A percentile compares a stretch with the other conserved stretches of the same genome.
These are phyloP conservation scores for Stachybotrys chlorohalonatus DNA, from an alignment of 2,329 filamentous ascomycete genomes.

Conservation along the genomic window DNA sequence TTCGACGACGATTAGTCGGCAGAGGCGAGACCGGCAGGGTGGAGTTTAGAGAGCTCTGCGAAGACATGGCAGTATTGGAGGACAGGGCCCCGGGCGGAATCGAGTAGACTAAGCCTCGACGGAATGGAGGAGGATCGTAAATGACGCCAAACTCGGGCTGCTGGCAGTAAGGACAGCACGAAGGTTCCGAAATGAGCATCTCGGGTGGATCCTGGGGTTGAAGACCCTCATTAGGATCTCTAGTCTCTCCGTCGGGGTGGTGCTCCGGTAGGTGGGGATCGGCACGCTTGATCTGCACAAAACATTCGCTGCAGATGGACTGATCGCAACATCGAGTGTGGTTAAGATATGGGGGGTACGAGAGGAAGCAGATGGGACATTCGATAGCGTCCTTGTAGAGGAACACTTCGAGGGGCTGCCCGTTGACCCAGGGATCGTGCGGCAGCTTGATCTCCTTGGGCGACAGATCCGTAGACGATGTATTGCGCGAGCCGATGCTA, in stretches of 20 bases:
- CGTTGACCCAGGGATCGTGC: conserved; percentile 80
- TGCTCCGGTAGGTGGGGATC: conserved; percentile 88
- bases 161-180: conserved; percentile 89
- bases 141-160: conserved; percentile 95
- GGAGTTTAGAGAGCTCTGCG: conserved; percentile 69
- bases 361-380: conserved; percentile 94
- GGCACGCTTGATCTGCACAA: conserved; percentile 93
- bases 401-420: conserved; percentile 86
- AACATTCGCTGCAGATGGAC: conserved; percentile 94
- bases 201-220: conserved; percentile 44
- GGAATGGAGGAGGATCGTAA: conserved; percentile 82
- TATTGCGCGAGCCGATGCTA: conserved; percentile 63
- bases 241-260: conserved; percentile 36
- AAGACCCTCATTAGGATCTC: conserved; percentile 24
- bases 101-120: conserved; percentile 68
- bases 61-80: conserved; percentile 67
- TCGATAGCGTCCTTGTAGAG: conserved; percentile 86
- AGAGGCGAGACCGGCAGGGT: conserved; percentile 32
- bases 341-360: conserved; percentile 91
- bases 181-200: conserved; percentile 80
- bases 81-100: too few relatives aligned
- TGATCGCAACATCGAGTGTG: conserved; percentile 93
- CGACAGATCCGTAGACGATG: conserved; percentile 59
- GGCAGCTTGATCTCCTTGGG: conserved; percentile 75
- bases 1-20: conserved; percentile 31